A percentile compares a stretch with the other conserved stretches of the same genome.
Conservation (phyloP, 192 early-diverging fungal species). For the Coemansia sp. region DNA sequence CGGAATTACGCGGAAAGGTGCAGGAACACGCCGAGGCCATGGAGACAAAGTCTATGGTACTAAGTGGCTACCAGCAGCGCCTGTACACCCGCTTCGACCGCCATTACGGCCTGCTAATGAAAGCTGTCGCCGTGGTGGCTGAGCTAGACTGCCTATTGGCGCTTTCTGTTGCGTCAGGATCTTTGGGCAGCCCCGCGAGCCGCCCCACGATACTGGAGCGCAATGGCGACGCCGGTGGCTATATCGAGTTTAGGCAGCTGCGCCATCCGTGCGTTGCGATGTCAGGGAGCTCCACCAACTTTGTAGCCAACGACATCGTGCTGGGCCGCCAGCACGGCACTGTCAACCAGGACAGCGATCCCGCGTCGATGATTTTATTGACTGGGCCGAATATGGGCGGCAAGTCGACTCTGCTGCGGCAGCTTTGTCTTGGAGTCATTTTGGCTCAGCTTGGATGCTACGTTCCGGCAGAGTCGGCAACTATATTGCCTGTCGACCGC, state of each 20-base stretch:
- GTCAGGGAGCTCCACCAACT: conserved; percentile 55
- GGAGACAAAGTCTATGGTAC: conserved; percentile 75
- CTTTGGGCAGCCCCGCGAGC: conserved; percentile 78
- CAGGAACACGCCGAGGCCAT: conserved; percentile 74
- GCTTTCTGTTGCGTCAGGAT: conserved; percentile 64
- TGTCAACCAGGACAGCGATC: conserved; percentile 41
- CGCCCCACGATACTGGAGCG: conserved; percentile 80
- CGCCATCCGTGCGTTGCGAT: conserved; percentile 89
- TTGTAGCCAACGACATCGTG: conserved; percentile 93
- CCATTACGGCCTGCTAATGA: conserved; percentile 69
- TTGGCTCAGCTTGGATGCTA: conserved; percentile 96
- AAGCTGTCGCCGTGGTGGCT: conserved; percentile 69
- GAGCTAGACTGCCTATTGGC: conserved; percentile 87
- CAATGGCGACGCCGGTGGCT: conserved; percentile 50
- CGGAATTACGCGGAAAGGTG: conserved; percentile 62
- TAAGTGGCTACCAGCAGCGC: conserved; percentile 69
- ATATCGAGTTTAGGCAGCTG: conserved; percentile 83
- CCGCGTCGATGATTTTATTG: conserved; percentile 74
- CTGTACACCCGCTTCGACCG: conserved; percentile 87
- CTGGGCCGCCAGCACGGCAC: conserved; percentile 55
- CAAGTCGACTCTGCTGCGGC: conserved; percentile 94
- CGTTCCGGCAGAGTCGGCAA: conserved; percentile 80
- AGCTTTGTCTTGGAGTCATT: conserved; percentile 92
- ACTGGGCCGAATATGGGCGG: conserved; percentile 99
- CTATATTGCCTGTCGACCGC: conserved; percentile 81